These are phyloP conservation scores for Termitomyces sp. DNA, from an alignment of 768 basidiomycete species.

Conservation along the genomic window DNA sequence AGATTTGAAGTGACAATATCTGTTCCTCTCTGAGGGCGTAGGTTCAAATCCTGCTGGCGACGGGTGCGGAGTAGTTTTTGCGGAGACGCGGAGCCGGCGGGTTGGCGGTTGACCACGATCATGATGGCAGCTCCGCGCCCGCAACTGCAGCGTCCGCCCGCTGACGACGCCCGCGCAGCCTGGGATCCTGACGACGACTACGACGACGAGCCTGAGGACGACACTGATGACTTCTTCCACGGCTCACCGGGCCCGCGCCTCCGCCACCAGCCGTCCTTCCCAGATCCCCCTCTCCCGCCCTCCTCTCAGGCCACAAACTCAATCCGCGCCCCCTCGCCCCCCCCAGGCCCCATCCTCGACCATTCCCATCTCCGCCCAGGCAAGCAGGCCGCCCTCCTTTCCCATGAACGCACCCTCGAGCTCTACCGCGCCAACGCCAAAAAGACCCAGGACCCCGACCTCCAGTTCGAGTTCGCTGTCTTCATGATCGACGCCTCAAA, in stretches of 20 bases:
- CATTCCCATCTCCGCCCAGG: constrained; percentile 93
- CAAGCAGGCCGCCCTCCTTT: constrained; percentile 87
- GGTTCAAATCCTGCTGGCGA: constrained; percentile 23
- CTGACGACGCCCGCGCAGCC: neutral
- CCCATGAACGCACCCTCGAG: constrained; percentile 93
- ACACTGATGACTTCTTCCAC: constrained; percentile 20
- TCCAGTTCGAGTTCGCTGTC: constrained; percentile 97
- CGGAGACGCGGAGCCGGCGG: neutral
- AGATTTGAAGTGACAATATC: constrained; percentile 46
- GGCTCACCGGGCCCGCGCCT: constrained; percentile 11
- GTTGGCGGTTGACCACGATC: neutral
- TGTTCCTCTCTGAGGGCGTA: constrained; percentile 43
- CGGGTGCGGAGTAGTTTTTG: neutral
- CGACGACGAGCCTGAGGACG: constrained; percentile 16
- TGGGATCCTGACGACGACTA: constrained; percentile 16
- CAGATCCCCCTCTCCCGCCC: constrained; percentile 20
- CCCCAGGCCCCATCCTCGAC: constrained; percentile 72
- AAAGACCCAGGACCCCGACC: constrained; percentile 96
- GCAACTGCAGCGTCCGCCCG: constrained; percentile 8
- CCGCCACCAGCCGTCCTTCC: constrained; percentile 8
- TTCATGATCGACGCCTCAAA: constrained; percentile 99
- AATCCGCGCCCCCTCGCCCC: constrained; percentile 62
- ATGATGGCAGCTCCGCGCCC: constrained; percentile 15
- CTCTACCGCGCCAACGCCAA: constrained; percentile 97
- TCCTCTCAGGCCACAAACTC: constrained; percentile 49